Evolutionary conservation across 148 eudicot genomes (phyloP).

Genomic region (Cornus suecica): DNA sequence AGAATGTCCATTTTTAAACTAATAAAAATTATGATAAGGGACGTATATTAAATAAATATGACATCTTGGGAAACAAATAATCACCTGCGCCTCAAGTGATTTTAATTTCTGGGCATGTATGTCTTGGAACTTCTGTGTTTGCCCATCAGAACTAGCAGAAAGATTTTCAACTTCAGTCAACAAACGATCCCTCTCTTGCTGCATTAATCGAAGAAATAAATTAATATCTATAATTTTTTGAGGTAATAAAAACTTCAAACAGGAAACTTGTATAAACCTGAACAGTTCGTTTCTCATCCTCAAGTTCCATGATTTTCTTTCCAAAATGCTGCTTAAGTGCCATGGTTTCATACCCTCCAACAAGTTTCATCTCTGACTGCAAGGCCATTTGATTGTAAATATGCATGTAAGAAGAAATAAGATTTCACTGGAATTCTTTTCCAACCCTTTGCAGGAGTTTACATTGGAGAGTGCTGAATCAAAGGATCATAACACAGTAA

Average conservation of each 20-base stretch:
- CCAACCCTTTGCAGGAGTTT: neutral
- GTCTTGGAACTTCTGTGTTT: constrained; percentile 81
- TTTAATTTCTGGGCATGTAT: constrained; percentile 85
- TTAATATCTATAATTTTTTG: constrained; percentile 4
- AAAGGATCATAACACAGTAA: neutral
- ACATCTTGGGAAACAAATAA: neutral
- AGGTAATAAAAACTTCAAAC: neutral
- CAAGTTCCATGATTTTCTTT: constrained; percentile 88
- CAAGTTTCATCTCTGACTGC: constrained; percentile 96
- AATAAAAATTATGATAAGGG: neutral
- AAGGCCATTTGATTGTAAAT: constrained; percentile 10
- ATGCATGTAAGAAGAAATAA: constrained; percentile 1
- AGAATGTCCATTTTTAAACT: neutral
- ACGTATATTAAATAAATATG: neutral
- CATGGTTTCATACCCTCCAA: constrained; percentile 78
- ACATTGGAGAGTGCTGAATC: neutral
- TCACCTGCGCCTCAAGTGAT: constrained; percentile 90
- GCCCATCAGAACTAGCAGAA: constrained; percentile 80
- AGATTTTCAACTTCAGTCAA: constrained; percentile 90
- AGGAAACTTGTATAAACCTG: constrained; percentile 47
- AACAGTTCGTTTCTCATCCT: constrained; percentile 92
- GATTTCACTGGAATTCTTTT: neutral
- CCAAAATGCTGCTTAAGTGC: constrained; percentile 99
- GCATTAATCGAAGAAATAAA: constrained; percentile 23
- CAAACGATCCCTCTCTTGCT: constrained; percentile 91